Percentiles rank a stretch among this genome's conserved stretches.
phyloP scores from a whole-genome alignment of 768 basidiomycete genomes.

The Boletus tylopilopsis region DNA sequence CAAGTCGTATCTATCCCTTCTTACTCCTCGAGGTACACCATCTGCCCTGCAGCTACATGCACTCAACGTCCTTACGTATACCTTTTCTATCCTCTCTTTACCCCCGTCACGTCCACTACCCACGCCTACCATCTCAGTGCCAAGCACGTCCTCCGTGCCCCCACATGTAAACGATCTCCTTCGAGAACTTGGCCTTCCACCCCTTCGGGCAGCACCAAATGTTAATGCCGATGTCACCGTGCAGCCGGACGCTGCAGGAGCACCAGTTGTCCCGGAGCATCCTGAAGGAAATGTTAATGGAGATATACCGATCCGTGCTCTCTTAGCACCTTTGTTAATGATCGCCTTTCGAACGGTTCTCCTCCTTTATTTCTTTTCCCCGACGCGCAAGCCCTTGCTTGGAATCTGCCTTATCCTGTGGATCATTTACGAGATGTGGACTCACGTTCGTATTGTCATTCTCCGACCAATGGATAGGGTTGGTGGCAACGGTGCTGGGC shows the following conservation, averaged over 20 bases:
- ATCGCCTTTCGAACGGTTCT: conserved; percentile 64
- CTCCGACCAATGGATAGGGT: conserved; percentile 37
- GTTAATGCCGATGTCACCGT: conserved; percentile 16
- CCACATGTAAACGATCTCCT: conserved; percentile 58
- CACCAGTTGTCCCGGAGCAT: conserved; percentile 15
- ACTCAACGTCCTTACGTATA: conserved; percentile 30
- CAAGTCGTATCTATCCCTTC: conserved; percentile 51
- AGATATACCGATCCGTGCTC: conserved; percentile 61
- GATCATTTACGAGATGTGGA: conserved; percentile 77
- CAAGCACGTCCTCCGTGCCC: conserved; percentile 30
- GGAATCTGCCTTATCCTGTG: conserved; percentile 62
- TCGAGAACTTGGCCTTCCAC: conserved; percentile 61
- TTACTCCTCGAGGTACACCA: conserved; percentile 42
- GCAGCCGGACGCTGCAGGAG: conserved; percentile 16
- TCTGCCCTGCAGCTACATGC: conserved; percentile 63
- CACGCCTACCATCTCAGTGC: conserved; percentile 27
- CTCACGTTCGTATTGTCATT: conserved; percentile 51
- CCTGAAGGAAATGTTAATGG: conserved; percentile 39
- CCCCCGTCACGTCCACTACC: conserved; percentile 38
- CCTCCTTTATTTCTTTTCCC: conserved; percentile 74
- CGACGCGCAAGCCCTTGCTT: conserved; percentile 67
- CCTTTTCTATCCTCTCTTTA: conserved; percentile 56
- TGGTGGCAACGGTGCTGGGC: conserved; percentile 20
- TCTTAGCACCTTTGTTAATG: conserved; percentile 64
- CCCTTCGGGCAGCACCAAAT: conserved; percentile 39